Conservation (phyloP, 2,329 filamentous ascomycete species). For the Aspergillus candidus region DNA sequence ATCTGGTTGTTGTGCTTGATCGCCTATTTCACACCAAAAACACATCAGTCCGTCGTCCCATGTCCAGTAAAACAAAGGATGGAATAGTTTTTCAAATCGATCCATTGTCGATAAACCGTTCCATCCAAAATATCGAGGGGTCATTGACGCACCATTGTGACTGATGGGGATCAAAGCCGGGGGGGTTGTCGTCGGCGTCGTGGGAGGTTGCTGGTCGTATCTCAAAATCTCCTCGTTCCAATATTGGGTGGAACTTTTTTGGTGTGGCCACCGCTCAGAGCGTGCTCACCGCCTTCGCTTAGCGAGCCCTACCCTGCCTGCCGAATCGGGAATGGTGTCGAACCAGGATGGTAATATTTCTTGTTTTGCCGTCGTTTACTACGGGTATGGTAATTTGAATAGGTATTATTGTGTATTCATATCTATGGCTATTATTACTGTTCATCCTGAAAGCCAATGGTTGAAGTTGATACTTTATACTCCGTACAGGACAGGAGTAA, state of each 20-base stretch:
- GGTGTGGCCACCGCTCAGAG: constrained; percentile 36
- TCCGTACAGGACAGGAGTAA: no score
- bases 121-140: constrained; percentile 12
- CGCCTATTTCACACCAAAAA: constrained; percentile 53
- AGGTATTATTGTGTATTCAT: background rate
- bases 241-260: constrained; percentile 37
- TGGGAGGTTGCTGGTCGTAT: constrained; percentile 43
- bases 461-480: no score
- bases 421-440: no score
- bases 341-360: background rate
- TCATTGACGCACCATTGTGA: constrained; percentile 44
- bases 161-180: constrained; percentile 48
- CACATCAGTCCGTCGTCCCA: constrained; percentile 12
- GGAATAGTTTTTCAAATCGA: constrained; percentile 10
- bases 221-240: constrained; percentile 34
- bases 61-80: constrained; percentile 3
- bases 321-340: constrained; percentile 21
- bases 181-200: constrained; percentile 37
- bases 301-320: constrained; percentile 37
- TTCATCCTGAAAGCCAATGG: no score
- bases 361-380: background rate
- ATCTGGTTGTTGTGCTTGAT: constrained; percentile 99
- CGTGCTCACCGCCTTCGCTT: constrained; percentile 36
- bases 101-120: background rate
- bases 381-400: background rate